Evolutionary conservation across 1,284 basidiomycete genomes (phyloP), one percentile per base, ranked within the genome.

Genomic region (Mycena citricolor): DNA sequence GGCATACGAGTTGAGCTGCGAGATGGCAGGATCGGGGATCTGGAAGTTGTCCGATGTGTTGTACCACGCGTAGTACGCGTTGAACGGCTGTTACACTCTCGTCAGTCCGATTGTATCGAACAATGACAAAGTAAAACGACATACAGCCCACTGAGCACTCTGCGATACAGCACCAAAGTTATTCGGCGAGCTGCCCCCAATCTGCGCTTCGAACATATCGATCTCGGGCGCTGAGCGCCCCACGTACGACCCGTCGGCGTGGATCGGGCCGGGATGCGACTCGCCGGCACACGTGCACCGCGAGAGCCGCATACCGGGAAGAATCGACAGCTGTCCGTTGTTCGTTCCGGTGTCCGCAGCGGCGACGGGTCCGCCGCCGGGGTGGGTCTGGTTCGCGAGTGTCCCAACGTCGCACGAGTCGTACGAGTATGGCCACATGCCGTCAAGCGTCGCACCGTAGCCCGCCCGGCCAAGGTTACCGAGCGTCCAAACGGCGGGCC

Each of bases 221-320:
- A 89, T 86, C 61, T 89, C 85, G 1, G 86, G 87, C 1, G 84
- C 84, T 0, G 76, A 72, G 33, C 87, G 74, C 4, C 81, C 81
- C 2, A 71, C 68, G 34, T 58, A 68, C 21, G 51, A 54, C 24
- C 83, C 83, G 44, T 76, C 71, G 5, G 55, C 31, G 34, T 66
- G 67, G 29, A 66, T 60, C 8, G 86, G 86, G 1, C 86, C 86
- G 0, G 86, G 86, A 54, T 89, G 86, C 4, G 77, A 77, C 39
- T 81, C 76, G 8, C 71, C 71, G 0, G 76, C 62, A 55, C 86
- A 89, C 1, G 86, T 83, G 60, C 83, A 86, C 1, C 52, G 68
- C 61, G 69, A 71, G 2, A 75, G 53, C 11, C 73, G 64, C 57
- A 81, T 79, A 4, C 79, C 80, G 4, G 79, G 75, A 1, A 84